Conservation (phyloP, 805 yeast genomes). For the Phaffomyces thermotolerans region DNA sequence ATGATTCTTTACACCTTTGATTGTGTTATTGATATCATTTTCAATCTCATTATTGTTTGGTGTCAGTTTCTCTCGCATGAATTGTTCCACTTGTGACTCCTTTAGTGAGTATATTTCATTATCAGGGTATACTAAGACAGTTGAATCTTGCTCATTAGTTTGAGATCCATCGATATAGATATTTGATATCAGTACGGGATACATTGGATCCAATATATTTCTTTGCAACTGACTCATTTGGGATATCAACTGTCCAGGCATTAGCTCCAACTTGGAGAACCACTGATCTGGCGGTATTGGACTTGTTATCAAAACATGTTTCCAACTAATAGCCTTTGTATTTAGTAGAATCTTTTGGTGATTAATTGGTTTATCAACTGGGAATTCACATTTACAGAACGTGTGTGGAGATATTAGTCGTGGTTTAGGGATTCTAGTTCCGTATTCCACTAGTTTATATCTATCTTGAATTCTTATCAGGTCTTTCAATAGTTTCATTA, state of each 20-base stretch:
- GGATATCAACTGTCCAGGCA: slow-evolving; percentile 37
- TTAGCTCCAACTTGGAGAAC: slow-evolving; percentile 41
- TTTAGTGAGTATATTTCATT: slow-evolving; percentile 26
- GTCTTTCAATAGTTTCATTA: neutral
- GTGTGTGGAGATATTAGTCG: slow-evolving; percentile 27
- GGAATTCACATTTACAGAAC: slow-evolving; percentile 41
- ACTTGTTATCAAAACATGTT: slow-evolving; percentile 32
- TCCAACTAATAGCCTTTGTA: slow-evolving; percentile 46
- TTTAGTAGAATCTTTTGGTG: slow-evolving; percentile 32
- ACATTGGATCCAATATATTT: slow-evolving; percentile 30
- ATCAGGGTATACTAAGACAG: slow-evolving; percentile 50
- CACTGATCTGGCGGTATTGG: slow-evolving; percentile 20
- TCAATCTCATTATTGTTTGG: too few relatives aligned
- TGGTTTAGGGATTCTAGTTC: slow-evolving; percentile 12
- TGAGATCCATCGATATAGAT: slow-evolving; percentile 25
- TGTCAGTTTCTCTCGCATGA: slow-evolving; percentile 35
- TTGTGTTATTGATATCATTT: neutral
- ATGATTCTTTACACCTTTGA: slow-evolving; percentile 11
- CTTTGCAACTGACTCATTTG: slow-evolving; percentile 32
- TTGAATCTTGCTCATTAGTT: neutral
- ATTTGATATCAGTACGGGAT: slow-evolving; percentile 47
- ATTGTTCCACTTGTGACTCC: slow-evolving; percentile 21
- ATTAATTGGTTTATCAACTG: slow-evolving; percentile 36
- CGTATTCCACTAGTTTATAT: slow-evolving; percentile 13
- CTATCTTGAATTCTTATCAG: slow-evolving; percentile 1